Conservation (phyloP, 305 asterid species). For the Fraxinus floribunda region DNA sequence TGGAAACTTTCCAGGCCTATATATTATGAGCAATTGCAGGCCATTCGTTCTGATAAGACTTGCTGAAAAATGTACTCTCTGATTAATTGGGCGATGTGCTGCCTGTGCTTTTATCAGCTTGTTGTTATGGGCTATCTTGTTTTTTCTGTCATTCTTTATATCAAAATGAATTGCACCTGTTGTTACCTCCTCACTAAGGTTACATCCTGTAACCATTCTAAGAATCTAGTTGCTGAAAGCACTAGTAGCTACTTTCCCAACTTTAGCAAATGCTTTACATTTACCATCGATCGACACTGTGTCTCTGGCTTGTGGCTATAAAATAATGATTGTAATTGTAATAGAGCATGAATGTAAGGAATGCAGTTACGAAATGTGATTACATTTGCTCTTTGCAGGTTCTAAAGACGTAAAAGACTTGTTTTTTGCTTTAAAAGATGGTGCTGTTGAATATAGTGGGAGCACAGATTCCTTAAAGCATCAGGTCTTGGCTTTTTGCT, state of each 20-base stretch:
- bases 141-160: slow-evolving; percentile 1
- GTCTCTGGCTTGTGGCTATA: slow-evolving; percentile 11
- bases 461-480: slow-evolving; percentile 52
- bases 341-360: slow-evolving; percentile 17
- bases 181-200: slow-evolving; percentile 15
- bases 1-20: neutral
- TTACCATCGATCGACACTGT: neutral
- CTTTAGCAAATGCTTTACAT: neutral
- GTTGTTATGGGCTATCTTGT: neutral
- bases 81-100: neutral
- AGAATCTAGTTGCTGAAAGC: neutral
- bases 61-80: neutral
- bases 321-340: slow-evolving; percentile 8
- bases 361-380: slow-evolving; percentile 9
- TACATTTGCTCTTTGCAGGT: slow-evolving; percentile 60
- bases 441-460: slow-evolving; percentile 50
- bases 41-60: neutral
- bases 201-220: slow-evolving; percentile 3
- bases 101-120: neutral
- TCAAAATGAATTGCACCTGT: slow-evolving; percentile 1
- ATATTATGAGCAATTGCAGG: neutral
- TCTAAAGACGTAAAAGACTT: slow-evolving; percentile 78
- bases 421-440: slow-evolving; percentile 61
- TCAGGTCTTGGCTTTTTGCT: slow-evolving; percentile 55
- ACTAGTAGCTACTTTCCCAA: neutral